A percentile compares a stretch with the other conserved stretches of the same genome.
Conservation (phyloP, 1,284 basidiomycete genomes). For the Somion occarium region DNA sequence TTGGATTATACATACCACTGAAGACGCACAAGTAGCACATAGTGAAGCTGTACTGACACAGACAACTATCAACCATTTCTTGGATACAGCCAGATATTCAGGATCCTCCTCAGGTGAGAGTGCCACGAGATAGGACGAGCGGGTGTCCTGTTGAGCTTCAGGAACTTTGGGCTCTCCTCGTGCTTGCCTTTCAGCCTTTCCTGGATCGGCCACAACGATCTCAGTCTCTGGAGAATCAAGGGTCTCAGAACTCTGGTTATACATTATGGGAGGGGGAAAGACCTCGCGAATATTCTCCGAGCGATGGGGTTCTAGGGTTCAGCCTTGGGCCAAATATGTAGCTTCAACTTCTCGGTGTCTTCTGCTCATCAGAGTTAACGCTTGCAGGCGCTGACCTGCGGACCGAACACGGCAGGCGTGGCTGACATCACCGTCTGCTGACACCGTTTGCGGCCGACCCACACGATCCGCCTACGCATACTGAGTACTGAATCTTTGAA, state of each 20-base stretch:
- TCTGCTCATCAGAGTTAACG: too few relatives aligned
- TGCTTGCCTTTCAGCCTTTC: neutral
- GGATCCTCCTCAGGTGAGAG: slow-evolving; percentile 14
- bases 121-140: slow-evolving; percentile 10
- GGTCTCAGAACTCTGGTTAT: slow-evolving; percentile 1
- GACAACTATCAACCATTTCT: slow-evolving; percentile 15
- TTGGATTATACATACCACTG: slow-evolving; percentile 45
- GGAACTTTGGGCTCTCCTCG: neutral
- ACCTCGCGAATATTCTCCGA: too few relatives aligned
- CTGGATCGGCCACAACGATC: neutral
- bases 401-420: too few relatives aligned
- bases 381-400: too few relatives aligned
- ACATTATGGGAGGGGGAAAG: neutral
- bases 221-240: neutral
- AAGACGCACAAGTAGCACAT: slow-evolving; percentile 56
- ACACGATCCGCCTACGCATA: too few relatives aligned
- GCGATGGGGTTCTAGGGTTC: too few relatives aligned
- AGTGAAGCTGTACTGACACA: slow-evolving; percentile 12
- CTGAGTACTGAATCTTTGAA: too few relatives aligned
- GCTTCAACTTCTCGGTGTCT: too few relatives aligned
- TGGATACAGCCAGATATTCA: slow-evolving; percentile 8
- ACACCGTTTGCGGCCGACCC: too few relatives aligned
- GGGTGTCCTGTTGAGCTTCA: neutral
- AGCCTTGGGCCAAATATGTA: too few relatives aligned
- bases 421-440: too few relatives aligned